Evolutionary conservation across 768 basidiomycete genomes (phyloP).

Genomic region (Harrya chromipes): DNA sequence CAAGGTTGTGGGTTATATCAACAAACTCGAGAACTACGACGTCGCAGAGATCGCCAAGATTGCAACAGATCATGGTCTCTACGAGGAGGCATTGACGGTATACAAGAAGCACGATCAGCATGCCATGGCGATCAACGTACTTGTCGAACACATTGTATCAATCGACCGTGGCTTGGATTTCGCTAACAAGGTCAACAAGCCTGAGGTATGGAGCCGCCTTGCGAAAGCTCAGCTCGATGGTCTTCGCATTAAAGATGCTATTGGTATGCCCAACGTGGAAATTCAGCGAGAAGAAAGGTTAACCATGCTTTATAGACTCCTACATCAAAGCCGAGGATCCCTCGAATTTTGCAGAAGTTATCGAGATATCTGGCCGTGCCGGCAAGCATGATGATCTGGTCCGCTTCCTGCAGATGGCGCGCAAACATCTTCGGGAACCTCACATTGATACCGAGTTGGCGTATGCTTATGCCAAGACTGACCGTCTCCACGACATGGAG

Average conservation of each 20-base stretch:
- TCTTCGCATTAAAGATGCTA: slow-evolving; percentile 95
- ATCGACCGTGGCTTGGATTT: slow-evolving; percentile 96
- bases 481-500: slow-evolving; percentile 98
- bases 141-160: slow-evolving; percentile 97
- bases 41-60: slow-evolving; percentile 93
- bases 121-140: slow-evolving; percentile 92
- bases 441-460: slow-evolving; percentile 98
- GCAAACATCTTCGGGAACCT: slow-evolving; percentile 94
- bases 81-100: slow-evolving; percentile 95
- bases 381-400: slow-evolving; percentile 94
- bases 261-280: slow-evolving; percentile 55
- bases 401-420: slow-evolving; percentile 96
- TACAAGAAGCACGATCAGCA: slow-evolving; percentile 98
- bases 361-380: slow-evolving; percentile 92
- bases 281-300: background rate
- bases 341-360: slow-evolving; percentile 90
- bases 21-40: slow-evolving; percentile 95
- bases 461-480: slow-evolving; percentile 97
- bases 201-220: slow-evolving; percentile 95
- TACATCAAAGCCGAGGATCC: slow-evolving; percentile 98
- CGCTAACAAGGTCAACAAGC: slow-evolving; percentile 93
- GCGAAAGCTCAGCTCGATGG: slow-evolving; percentile 99
- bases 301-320: slow-evolving; percentile 57
- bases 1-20: slow-evolving; percentile 97
- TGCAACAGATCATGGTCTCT: slow-evolving; percentile 92